Evolutionary conservation across 2,329 filamentous ascomycete genomes (phyloP).

Genomic region (Aspergillus versicolor): DNA sequence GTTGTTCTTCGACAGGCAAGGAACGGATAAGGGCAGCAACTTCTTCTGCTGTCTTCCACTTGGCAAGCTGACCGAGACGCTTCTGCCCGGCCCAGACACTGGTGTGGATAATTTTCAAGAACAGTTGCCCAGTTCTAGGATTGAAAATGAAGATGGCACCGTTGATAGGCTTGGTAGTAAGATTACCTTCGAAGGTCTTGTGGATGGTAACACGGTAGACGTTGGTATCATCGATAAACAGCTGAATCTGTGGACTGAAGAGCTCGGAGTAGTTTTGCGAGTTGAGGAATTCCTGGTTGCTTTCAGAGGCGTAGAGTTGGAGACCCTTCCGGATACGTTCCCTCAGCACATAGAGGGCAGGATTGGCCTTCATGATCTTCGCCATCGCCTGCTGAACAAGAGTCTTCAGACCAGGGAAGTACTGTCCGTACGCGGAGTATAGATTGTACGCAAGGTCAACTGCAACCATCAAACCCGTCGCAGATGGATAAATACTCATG

Average conservation of each 20-base stretch:
- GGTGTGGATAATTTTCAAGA: constrained; percentile 99
- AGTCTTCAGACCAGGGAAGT: constrained; percentile 96
- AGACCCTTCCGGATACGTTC: constrained; percentile 98
- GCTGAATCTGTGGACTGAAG: constrained; percentile 97
- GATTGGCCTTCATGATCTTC: constrained; percentile 99
- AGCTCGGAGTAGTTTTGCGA: constrained; percentile 99
- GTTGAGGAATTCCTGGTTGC: constrained; percentile 98
- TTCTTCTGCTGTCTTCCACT: constrained; percentile 99
- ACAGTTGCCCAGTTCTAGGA: constrained; percentile 93
- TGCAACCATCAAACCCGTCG: constrained; percentile 95
- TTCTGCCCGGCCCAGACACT: constrained; percentile 99
- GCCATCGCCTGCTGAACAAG: constrained; percentile 98
- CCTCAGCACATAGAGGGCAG: constrained; percentile 89
- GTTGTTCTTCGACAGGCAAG: constrained; percentile 93
- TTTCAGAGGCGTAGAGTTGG: constrained; percentile 96
- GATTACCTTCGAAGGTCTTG: constrained; percentile 98
- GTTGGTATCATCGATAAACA: constrained; percentile 99
- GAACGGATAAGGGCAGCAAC: constrained; percentile 95
- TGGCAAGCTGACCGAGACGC: constrained; percentile 94
- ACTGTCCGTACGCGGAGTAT: constrained; percentile 97
- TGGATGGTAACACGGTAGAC: constrained; percentile 99
- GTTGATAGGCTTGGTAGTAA: constrained; percentile 99
- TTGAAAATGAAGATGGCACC: constrained; percentile 99
- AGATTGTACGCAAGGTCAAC: constrained; percentile 98
- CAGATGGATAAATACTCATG: constrained; percentile 97